Percentiles rank a stretch among this genome's conserved stretches.
Conservation (phyloP, 192 early-diverging fungal genomes). For the Entomortierella lignicola region DNA sequence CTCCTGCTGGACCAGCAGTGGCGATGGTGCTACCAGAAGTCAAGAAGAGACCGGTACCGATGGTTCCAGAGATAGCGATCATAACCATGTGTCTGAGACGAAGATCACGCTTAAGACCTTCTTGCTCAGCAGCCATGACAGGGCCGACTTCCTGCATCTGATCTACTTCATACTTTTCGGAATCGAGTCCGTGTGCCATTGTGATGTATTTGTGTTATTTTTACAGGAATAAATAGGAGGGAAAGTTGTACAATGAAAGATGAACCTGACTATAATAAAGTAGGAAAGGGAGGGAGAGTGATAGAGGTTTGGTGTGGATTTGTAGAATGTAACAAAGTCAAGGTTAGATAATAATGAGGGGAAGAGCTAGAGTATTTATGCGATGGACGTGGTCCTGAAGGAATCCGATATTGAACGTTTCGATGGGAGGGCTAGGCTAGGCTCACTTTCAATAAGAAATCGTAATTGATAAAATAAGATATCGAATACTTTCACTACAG, state of each 20-base stretch:
- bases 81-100: constrained; percentile 72
- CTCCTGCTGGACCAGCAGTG: constrained; percentile 81
- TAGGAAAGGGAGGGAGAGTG: neutral
- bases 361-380: neutral
- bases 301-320: constrained; percentile 21
- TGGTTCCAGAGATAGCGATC: constrained; percentile 85
- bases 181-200: constrained; percentile 5
- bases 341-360: constrained; percentile 9
- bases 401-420: neutral
- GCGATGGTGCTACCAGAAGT: constrained; percentile 81
- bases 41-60: constrained; percentile 87
- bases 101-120: constrained; percentile 65
- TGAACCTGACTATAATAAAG: neutral
- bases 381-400: neutral
- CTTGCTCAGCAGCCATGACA: constrained; percentile 33
- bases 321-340: constrained; percentile 33
- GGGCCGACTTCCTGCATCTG: constrained; percentile 23
- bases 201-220: neutral
- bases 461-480: too few relatives aligned
- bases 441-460: too few relatives aligned
- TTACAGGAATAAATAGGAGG: neutral
- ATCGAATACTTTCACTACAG: too few relatives aligned
- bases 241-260: neutral
- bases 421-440: constrained; percentile 2
- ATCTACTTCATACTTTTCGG: constrained; percentile 32